phyloP scores from a whole-genome alignment of 768 basidiomycete species.

The Hemileccinum impolitum region DNA sequence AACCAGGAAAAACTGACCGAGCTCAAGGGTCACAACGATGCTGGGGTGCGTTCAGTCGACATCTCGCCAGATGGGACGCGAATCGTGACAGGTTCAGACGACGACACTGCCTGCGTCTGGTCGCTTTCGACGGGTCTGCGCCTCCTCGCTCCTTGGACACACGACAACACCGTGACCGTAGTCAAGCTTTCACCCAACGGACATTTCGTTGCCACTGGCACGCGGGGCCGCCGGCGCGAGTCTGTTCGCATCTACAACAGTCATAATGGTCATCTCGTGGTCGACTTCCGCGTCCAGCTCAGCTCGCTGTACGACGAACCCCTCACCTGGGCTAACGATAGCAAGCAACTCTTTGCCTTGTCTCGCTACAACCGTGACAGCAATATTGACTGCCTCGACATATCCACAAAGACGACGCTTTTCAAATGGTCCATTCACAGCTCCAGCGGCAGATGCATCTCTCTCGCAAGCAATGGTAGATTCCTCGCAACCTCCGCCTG shows the following conservation, averaged over 20 bases:
- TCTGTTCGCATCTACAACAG: not conserved
- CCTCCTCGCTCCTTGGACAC: not conserved
- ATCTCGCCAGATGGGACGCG: constrained; percentile 4
- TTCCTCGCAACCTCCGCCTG: not conserved
- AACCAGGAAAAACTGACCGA: not conserved
- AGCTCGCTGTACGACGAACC: not conserved
- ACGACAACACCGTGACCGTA: not conserved
- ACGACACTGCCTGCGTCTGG: constrained; percentile 3
- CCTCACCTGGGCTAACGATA: not conserved
- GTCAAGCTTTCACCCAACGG: not conserved
- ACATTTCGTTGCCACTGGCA: not conserved
- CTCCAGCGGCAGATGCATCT: not conserved
- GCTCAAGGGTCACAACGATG: not conserved
- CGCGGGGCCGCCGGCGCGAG: not conserved
- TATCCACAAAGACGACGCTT: not conserved
- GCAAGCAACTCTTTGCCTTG: not conserved
- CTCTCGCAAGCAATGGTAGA: not conserved
- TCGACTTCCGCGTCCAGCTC: not conserved
- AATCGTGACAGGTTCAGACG: not conserved
- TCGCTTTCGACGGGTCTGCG: not conserved
- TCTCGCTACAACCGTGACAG: not conserved
- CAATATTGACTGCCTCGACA: not conserved
- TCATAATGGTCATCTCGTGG: not conserved
- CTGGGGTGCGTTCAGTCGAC: not conserved
- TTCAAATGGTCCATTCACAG: not conserved